Conservation (phyloP, 2,329 filamentous ascomycete genomes). For the Pyrenophora tritici-repentis region DNA sequence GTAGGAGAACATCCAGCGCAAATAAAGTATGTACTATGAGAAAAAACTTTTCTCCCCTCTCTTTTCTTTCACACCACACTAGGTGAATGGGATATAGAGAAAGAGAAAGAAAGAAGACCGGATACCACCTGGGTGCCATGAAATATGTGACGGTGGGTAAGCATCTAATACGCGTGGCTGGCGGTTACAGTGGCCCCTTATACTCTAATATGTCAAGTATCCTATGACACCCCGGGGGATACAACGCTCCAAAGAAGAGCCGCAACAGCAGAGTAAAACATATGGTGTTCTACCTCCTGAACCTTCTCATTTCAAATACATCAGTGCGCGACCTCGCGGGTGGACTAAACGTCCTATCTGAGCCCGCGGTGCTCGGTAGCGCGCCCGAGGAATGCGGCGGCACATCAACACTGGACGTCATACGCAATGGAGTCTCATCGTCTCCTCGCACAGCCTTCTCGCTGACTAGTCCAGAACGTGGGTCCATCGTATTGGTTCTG, state of each 20-base stretch:
- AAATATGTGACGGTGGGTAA: too few relatives aligned
- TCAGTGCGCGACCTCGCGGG: constrained; percentile 38
- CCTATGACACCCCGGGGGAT: too few relatives aligned
- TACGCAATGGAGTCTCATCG: constrained; percentile 20
- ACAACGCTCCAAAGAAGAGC: too few relatives aligned
- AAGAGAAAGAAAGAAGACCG: neutral
- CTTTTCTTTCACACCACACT: neutral
- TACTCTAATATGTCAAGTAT: too few relatives aligned
- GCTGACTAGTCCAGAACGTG: constrained; percentile 41
- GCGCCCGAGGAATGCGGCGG: constrained; percentile 30
- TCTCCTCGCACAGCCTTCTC: constrained; percentile 34
- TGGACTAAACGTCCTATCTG: constrained; percentile 27
- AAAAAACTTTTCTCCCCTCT: too few relatives aligned
- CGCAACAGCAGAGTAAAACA: neutral
- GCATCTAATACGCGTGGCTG: too few relatives aligned
- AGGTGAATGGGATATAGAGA: too few relatives aligned
- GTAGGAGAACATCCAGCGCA: too few relatives aligned
- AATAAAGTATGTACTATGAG: too few relatives aligned
- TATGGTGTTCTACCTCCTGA: constrained; percentile 17
- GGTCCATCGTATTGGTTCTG: constrained; percentile 41
- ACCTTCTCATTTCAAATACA: constrained; percentile 41
- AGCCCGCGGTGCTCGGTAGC: constrained; percentile 24
- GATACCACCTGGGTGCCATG: neutral
- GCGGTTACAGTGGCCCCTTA: too few relatives aligned
- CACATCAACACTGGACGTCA: constrained; percentile 2